Conservation (phyloP, 2,329 filamentous ascomycete genomes). For the Zymoseptoria passerinii region DNA sequence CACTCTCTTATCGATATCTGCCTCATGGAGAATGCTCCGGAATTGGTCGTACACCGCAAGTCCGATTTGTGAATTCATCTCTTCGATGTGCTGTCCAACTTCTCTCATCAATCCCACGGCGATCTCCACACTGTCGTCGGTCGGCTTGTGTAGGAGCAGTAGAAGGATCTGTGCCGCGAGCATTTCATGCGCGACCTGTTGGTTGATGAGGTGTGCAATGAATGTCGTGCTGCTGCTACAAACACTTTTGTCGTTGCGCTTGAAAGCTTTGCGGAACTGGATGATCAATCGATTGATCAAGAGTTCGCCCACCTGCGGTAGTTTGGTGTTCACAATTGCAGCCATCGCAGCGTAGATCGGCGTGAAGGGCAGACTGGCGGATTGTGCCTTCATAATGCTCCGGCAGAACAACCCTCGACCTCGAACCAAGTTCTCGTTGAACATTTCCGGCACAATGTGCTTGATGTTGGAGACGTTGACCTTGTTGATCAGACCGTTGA, state of each 20-base stretch:
- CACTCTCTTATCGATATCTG: constrained; percentile 94
- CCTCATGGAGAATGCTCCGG: constrained; percentile 88
- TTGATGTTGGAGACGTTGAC: constrained; percentile 98
- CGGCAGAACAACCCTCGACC: constrained; percentile 89
- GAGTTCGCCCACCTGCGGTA: constrained; percentile 89
- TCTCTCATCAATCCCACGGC: constrained; percentile 88
- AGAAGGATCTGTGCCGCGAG: constrained; percentile 86
- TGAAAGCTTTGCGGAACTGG: constrained; percentile 92
- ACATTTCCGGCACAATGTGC: constrained; percentile 89
- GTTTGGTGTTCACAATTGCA: constrained; percentile 93
- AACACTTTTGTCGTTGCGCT: constrained; percentile 92
- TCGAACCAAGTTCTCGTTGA: constrained; percentile 85
- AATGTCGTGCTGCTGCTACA: constrained; percentile 91
- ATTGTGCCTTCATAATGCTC: constrained; percentile 97
- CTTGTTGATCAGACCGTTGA: constrained; percentile 98
- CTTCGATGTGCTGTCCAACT: constrained; percentile 86
- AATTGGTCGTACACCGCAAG: constrained; percentile 93
- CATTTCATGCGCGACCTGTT: constrained; percentile 92
- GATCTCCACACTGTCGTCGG: constrained; percentile 95
- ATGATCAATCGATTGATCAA: constrained; percentile 76
- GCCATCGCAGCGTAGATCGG: constrained; percentile 94
- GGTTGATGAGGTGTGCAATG: constrained; percentile 88
- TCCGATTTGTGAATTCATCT: constrained; percentile 85
- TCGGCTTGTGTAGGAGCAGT: constrained; percentile 87
- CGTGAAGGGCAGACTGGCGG: constrained; percentile 89